Conservation (phyloP, 352 stramenopile genomes). For the Globisporangium splendens region DNA sequence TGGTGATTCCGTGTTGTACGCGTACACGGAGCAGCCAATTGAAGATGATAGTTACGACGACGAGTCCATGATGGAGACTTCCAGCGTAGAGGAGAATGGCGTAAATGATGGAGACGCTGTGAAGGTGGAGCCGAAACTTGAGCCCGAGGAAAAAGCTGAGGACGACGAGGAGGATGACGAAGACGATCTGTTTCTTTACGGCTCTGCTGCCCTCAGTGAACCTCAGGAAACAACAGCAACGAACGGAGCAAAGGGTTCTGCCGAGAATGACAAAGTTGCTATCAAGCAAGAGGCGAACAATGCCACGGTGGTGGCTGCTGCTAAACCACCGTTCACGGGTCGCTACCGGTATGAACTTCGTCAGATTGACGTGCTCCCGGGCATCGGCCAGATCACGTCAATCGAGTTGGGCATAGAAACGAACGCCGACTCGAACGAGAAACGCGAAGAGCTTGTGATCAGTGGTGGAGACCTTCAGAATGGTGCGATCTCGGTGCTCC, state of each 20-base stretch:
- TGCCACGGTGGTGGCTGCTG: neutral
- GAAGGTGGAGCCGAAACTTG: constrained; percentile 6
- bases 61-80: constrained; percentile 10
- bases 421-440: constrained; percentile 73
- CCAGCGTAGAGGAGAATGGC: constrained; percentile 10
- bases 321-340: constrained; percentile 7
- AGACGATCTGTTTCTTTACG: constrained; percentile 77
- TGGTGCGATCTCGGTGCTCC: constrained; percentile 68
- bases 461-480: constrained; percentile 63
- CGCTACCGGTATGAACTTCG: constrained; percentile 49
- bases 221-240: constrained; percentile 11
- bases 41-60: constrained; percentile 15
- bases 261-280: constrained; percentile 11
- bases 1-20: constrained; percentile 72
- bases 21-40: constrained; percentile 39
- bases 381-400: constrained; percentile 80
- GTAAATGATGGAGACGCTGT: neutral
- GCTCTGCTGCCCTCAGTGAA: constrained; percentile 16
- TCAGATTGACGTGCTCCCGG: constrained; percentile 62
- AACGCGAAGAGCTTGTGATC: constrained; percentile 74
- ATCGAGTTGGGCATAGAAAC: constrained; percentile 77
- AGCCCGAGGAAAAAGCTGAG: constrained; percentile 10
- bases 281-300: constrained; percentile 9
- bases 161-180: constrained; percentile 62
- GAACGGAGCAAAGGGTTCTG: constrained; percentile 9